Evolutionary conservation across 2,329 filamentous ascomycete genomes (phyloP), one percentile per base, ranked within the genome.

Genomic region (Hymenoscyphus occultus): DNA sequence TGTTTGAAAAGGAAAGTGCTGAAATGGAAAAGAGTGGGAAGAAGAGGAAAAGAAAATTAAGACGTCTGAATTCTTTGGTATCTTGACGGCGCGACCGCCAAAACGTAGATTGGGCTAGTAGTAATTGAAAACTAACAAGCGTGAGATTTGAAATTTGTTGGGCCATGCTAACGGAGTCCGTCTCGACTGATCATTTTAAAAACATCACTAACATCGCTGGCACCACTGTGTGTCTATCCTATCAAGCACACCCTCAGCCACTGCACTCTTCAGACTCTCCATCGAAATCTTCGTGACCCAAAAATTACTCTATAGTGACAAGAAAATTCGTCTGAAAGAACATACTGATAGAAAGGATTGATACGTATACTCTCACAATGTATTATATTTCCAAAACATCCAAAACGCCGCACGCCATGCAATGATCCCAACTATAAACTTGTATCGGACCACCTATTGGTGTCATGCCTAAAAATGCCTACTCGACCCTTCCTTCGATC

Each of bases 401-500:
- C 42, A 7, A n/a, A 45, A 57, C 56, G 35, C 56, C 56, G 19
- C 35, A 57, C 42, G 56, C 56, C 56, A 57, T 57, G 56, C 56
- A 57, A 57, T 57, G 13, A 32, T 57, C 22, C 28, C 56, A 13
- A 57, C 14, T 31, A 39, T 35, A 39, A 35, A 57, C 2, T 5
- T 45, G 16, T n/a, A 14, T 19, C 6, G n/a, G 19, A 45, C 42
- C 42, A 45, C n/a, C 42, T 45, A n/a, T 45, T 45, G 4, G 42
- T 45, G 2, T 16, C 42, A 45, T n/a, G 16, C 42, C 42, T 19
- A 45, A 45, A 51, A 16, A 56, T 35, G 14, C 59, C 39, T 68
- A 72, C 39, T 71, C 68, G n/a, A 73, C 71, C 22, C 68, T 64
- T 39, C 66, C 60, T 58, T 73, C 70, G 65, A 82, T 81, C 71